These are phyloP conservation scores for Lolium multiflorum DNA, from an alignment of 176 grass and related monocot species.

Conservation along the genomic window DNA sequence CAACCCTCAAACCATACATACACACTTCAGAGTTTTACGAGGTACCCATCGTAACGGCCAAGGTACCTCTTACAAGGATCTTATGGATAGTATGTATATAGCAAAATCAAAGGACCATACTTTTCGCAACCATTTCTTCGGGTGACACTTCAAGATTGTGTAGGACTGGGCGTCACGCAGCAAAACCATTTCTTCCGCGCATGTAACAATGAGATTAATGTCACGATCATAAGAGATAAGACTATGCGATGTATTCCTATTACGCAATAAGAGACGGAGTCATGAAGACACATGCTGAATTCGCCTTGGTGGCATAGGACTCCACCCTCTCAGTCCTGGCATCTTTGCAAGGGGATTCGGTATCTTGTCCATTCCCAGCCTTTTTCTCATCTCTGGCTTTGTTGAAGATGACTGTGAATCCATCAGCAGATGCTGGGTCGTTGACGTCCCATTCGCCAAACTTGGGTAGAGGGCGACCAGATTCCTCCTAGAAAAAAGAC, in stretches of 20 bases:
- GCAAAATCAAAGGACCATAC: constrained; percentile 56
- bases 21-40: constrained; percentile 56
- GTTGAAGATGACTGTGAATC: constrained; percentile 95
- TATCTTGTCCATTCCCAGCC: constrained; percentile 66
- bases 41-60: constrained; percentile 20
- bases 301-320: constrained; percentile 57
- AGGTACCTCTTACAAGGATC: constrained; percentile 65
- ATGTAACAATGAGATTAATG: not conserved
- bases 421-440: constrained; percentile 82
- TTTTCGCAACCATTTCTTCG: not conserved
- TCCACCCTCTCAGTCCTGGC: constrained; percentile 49
- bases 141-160: constrained; percentile 56
- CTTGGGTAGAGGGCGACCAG: constrained; percentile 83
- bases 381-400: constrained; percentile 95
- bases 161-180: constrained; percentile 76
- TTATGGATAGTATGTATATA: constrained; percentile 71
- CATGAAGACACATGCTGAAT: constrained; percentile 51
- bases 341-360: constrained; percentile 67
- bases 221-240: not conserved
- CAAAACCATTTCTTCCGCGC: constrained; percentile 94
- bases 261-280: not conserved
- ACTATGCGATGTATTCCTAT: not conserved
- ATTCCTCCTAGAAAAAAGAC: constrained; percentile 65
- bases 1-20: constrained; percentile 54
- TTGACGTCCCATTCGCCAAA: constrained; percentile 95